Base-by-base conservation (phyloP, 1,284 basidiomycete genomes). In the Earliella scabrosa region DNA sequence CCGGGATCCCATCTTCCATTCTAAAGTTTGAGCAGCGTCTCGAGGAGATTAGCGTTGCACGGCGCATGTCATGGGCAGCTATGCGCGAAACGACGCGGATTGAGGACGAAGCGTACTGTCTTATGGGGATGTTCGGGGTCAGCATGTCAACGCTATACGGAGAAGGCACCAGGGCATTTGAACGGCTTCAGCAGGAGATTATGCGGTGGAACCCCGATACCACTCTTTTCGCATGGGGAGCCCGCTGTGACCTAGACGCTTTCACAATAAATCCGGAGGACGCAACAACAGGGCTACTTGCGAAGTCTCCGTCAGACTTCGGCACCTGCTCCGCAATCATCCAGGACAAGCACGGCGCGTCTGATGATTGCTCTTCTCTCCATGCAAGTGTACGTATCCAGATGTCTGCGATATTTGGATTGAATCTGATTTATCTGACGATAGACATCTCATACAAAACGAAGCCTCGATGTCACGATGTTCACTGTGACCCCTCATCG, bases 71-170 rank as follows among this genome's bases (percentile, higher is more conserved):
- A 14, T 34, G 45, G 45, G 45, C 45, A 2, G 45, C 45, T 18
- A n/a, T 9, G 14, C 29, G 45, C 5, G 16, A 20, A 10, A 46
- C 45, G 11, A 46, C 45, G 31, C 45, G 45, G 16, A 11, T 29
- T 4, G 45, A 46, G 21, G 45, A 46, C 18, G 45, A 46, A 14
- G 45, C 45, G 21, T 46, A 46, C 27, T 46, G 45, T 18, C 32
- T 46, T 18, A 18, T 46, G 9, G 45, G 45, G 1, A 20, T 46
- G 31, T 46, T 46, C 32, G 20, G 21, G 8, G 27, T 46, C 45
- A 46, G 23, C 45, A 46, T 46, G 45, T 18, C 45, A 11, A 46
- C 45, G 31, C 45, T 46, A 11, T 46, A 46, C 20, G 45, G 45
- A n/a, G 45, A 46, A 23, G 45, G 45, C 4, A 32, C 14, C 13